Percentiles rank a stretch among this genome's conserved stretches.
phyloP scores from a whole-genome alignment of 192 early-diverging fungal genomes.

The Backusella liffmaniae region DNA sequence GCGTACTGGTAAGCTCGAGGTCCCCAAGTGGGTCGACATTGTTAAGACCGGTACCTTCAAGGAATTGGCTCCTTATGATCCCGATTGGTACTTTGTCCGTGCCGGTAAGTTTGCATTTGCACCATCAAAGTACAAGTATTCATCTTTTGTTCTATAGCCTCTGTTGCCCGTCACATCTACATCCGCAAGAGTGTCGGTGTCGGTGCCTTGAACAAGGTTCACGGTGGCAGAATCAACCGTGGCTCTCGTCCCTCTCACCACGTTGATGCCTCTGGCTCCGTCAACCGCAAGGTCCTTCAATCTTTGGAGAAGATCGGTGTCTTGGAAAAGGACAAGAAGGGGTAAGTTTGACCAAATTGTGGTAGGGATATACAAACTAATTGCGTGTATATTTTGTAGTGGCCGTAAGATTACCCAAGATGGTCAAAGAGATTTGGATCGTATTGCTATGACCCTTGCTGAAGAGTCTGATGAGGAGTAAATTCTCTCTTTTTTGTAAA shows the following conservation, averaged over 20 bases:
- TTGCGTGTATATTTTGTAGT: slow-evolving; percentile 39
- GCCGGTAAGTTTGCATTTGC: slow-evolving; percentile 60
- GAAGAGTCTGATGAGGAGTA: slow-evolving; percentile 35
- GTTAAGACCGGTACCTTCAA: slow-evolving; percentile 98
- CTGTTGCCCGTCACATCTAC: slow-evolving; percentile 98
- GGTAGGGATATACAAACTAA: background rate
- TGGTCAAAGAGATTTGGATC: slow-evolving; percentile 99
- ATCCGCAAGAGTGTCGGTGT: slow-evolving; percentile 92
- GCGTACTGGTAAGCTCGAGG: slow-evolving; percentile 96
- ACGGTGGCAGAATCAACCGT: slow-evolving; percentile 91
- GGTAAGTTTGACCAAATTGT: slow-evolving; percentile 39
- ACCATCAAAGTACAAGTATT: background rate
- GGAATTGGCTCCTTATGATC: slow-evolving; percentile 97
- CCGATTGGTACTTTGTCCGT: slow-evolving; percentile 99
- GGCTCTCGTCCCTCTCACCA: slow-evolving; percentile 93
- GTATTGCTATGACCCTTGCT: slow-evolving; percentile 69
- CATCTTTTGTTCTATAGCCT: slow-evolving; percentile 47
- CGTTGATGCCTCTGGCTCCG: slow-evolving; percentile 81
- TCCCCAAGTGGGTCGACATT: slow-evolving; percentile 98
- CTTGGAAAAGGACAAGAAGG: slow-evolving; percentile 87
- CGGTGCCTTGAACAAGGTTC: slow-evolving; percentile 91
- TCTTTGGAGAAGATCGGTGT: slow-evolving; percentile 98
- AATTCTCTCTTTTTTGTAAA: slow-evolving; percentile 13
- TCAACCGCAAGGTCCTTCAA: slow-evolving; percentile 96
- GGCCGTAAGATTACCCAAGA: slow-evolving; percentile 94